Base-by-base conservation (phyloP, 2,329 filamentous ascomycete genomes). In the Ilyonectria mors-panacis region DNA sequence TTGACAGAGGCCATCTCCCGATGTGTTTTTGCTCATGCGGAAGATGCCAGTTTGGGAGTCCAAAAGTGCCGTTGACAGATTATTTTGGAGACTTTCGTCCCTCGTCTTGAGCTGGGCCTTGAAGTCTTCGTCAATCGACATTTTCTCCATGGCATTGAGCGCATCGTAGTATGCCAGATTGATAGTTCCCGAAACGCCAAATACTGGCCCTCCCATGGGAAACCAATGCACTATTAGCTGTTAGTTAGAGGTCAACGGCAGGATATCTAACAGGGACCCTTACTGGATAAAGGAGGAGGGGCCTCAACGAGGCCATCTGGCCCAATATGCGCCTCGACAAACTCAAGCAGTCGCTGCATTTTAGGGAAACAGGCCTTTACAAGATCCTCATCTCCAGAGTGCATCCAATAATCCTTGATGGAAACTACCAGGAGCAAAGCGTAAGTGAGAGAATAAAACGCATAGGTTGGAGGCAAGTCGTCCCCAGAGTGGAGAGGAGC, bases 371-470 rank as follows among this genome's bases (percentile, higher is more conserved):
- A 44, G 19, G 5, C 19, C 6, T 19, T 19, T 12, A 44, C 39
- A 8, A 44, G 39, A n/a, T 9, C 39, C 12, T 19, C 17, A 48
- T 59, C 56, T 13, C 56, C 56, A 3, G 56, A 59, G 28, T 47
- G 21, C 56, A 59, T 33, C 56, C 56, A 59, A 23, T 59, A 59
- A 15, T 59, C 56, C 28, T 59, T 48, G 21, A 48, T 35, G 1
- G 56, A 47, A 7, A 59, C 56, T 5, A 59, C 42, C 26, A 59
- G 28, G 2, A 59, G 42, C 23, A 59, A 42, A 13, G 56, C 56
- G 44, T 59, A 59, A 19, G 56, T 59, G 1, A 59, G 30, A 6
- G 56, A 59, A 15, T 59, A 59, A 21, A 48, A 48, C 2, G 21
- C 56, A 35, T 59, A 59, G 10, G 23, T n/a, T 8, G 56, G 56